Conservation (phyloP, 1,139 yeast species). For the Saccharomyces pastorianus region DNA sequence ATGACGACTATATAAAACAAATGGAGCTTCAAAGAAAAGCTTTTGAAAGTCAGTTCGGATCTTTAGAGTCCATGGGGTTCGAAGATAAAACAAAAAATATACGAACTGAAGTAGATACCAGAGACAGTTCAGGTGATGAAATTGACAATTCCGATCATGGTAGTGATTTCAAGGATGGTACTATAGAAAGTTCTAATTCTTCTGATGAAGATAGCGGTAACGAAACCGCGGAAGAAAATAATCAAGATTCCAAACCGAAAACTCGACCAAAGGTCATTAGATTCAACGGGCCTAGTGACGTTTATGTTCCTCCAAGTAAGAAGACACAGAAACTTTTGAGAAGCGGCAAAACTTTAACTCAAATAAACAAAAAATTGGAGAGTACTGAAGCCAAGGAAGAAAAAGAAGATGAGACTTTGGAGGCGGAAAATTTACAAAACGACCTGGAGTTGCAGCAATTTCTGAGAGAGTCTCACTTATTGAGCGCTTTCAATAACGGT, state of each 20-base stretch:
- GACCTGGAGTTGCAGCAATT: constrained; percentile 80
- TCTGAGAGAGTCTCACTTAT: constrained; percentile 75
- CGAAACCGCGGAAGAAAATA: constrained; percentile 15
- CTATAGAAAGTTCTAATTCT: constrained; percentile 2
- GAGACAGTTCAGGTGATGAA: constrained; percentile 3
- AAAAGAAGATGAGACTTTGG: constrained; percentile 27
- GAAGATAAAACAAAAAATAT: constrained; percentile 43
- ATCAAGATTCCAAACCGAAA: constrained; percentile 3
- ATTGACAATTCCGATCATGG: constrained; percentile 16
- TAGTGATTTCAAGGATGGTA: constrained; percentile 9
- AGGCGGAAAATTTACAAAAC: constrained; percentile 53
- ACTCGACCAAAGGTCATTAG: constrained; percentile 39
- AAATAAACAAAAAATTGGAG: constrained; percentile 9
- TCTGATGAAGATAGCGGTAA: constrained; percentile 12
- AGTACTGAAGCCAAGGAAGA: constrained; percentile 6
- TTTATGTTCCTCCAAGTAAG: constrained; percentile 33
- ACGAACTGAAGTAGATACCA: constrained; percentile 1
- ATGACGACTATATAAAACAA: constrained; percentile 40
- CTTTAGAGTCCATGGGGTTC: constrained; percentile 51
- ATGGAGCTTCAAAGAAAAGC: constrained; percentile 51
- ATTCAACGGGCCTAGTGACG: constrained; percentile 31
- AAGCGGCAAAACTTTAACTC: constrained; percentile 32
- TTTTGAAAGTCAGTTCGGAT: constrained; percentile 65
- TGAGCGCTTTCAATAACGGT: constrained; percentile 41
- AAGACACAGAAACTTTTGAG: constrained; percentile 39